phyloP scores from a whole-genome alignment of 2,329 filamentous ascomycete genomes.

The Diaporthe sp. region DNA sequence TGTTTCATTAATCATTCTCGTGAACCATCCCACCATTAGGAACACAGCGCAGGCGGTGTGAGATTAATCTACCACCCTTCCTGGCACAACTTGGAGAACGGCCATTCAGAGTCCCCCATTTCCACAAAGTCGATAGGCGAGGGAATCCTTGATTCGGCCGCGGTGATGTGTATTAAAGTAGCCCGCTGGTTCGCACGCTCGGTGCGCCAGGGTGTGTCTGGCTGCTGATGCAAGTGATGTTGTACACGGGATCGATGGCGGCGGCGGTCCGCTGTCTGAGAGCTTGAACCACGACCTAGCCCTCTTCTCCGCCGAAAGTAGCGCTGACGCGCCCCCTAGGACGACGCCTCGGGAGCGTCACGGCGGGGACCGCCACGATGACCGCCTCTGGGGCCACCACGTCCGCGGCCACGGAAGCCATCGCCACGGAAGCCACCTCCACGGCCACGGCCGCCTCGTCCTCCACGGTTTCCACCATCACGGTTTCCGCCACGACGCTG shows the following conservation, averaged over 20 bases:
- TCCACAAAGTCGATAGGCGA: conserved; percentile 35
- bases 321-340: conserved; percentile 33
- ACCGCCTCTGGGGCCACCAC: conserved; percentile 54
- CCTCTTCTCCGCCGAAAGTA: conserved; percentile 11
- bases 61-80: conserved; percentile 35
- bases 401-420: conserved; percentile 53
- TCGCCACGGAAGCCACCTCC: conserved; percentile 56
- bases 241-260: conserved; percentile 31
- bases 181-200: conserved; percentile 18
- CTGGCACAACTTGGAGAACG: conserved; percentile 37
- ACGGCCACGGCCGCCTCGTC: conserved; percentile 65
- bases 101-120: conserved; percentile 38
- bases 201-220: conserved; percentile 31
- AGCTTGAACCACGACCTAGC: background rate
- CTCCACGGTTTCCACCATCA: conserved; percentile 63
- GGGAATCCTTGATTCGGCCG: conserved; percentile 21
- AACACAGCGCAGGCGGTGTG: conserved; percentile 18
- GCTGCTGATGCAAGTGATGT: conserved; percentile 34
- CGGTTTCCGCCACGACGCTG: conserved; percentile 70
- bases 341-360: conserved; percentile 48
- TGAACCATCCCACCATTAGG: conserved; percentile 20
- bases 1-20: conserved; percentile 34
- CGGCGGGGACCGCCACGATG: conserved; percentile 51
- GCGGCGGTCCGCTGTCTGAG: conserved; percentile 2
- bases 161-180: conserved; percentile 26